phyloP scores from a whole-genome alignment of 31 red algal genomes.

The Bonnemaisonia californica region DNA sequence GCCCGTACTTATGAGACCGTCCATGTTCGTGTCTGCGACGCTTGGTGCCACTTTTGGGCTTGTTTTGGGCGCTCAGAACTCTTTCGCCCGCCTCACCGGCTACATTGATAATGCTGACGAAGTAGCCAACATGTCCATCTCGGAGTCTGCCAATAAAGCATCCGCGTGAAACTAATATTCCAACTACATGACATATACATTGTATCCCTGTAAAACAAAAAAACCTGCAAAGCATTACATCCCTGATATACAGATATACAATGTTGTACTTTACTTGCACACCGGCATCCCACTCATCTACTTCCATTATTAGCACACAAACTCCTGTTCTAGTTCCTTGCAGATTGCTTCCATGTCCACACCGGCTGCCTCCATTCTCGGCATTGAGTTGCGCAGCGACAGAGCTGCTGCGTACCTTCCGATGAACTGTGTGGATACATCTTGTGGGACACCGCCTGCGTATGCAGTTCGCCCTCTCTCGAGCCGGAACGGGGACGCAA shows the following conservation, averaged over 20 bases:
- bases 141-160: not conserved
- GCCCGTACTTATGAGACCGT: constrained; percentile 64
- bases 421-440: constrained; percentile 42
- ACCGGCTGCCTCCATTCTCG: constrained; percentile 52
- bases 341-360: constrained; percentile 49
- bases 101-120: constrained; percentile 60
- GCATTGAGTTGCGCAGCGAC: constrained; percentile 50
- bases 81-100: constrained; percentile 59
- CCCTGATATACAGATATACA: too few species aligned
- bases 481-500: constrained; percentile 53
- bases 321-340: constrained; percentile 61
- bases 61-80: constrained; percentile 53
- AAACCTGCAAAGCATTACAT: too few species aligned
- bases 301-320: constrained; percentile 27
- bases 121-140: constrained; percentile 28
- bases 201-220: not conserved
- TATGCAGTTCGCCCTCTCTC: constrained; percentile 59
- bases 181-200: not conserved
- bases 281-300: not conserved
- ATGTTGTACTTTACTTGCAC: not conserved
- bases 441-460: constrained; percentile 10
- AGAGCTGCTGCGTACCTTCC: constrained; percentile 69
- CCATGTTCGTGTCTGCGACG: constrained; percentile 54
- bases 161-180: not conserved
- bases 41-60: constrained; percentile 58